Conservation (phyloP, 495 filamentous ascomycete species). For the Trypethelium eluteriae region DNA sequence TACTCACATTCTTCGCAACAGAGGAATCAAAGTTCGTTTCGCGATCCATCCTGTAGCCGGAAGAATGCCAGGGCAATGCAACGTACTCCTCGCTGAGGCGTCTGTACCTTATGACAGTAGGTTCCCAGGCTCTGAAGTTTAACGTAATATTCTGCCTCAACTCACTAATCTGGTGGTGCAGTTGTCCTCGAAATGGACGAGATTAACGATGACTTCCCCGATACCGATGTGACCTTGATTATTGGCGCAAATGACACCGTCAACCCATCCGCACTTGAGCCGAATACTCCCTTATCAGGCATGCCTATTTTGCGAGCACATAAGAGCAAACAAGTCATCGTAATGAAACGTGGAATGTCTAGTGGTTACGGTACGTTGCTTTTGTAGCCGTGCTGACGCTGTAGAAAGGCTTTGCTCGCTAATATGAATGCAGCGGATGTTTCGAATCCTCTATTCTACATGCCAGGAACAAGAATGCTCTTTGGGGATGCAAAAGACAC, state of each 20-base stretch:
- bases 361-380: constrained; percentile 62
- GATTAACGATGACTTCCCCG: constrained; percentile 78
- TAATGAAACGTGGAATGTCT: constrained; percentile 78
- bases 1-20: constrained; percentile 56
- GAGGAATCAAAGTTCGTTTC: constrained; percentile 71
- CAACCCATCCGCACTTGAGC: constrained; percentile 73
- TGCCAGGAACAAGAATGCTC: constrained; percentile 74
- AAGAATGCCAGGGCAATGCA: constrained; percentile 81
- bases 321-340: constrained; percentile 82
- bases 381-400: neutral
- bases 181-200: constrained; percentile 82
- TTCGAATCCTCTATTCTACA: constrained; percentile 81
- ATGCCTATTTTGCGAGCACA: constrained; percentile 82
- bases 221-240: constrained; percentile 75
- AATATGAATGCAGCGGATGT: constrained; percentile 54
- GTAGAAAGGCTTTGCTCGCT: neutral
- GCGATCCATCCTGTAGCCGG: constrained; percentile 79
- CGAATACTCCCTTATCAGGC: constrained; percentile 68
- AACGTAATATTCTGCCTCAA: neutral
- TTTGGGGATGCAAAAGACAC: constrained; percentile 76
- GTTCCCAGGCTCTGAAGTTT: constrained; percentile 10
- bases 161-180: constrained; percentile 25
- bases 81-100: constrained; percentile 74
- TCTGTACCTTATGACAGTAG: constrained; percentile 70
- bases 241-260: constrained; percentile 84